phyloP scores from a whole-genome alignment of 345 rosid genomes.

The Salix exigua region DNA sequence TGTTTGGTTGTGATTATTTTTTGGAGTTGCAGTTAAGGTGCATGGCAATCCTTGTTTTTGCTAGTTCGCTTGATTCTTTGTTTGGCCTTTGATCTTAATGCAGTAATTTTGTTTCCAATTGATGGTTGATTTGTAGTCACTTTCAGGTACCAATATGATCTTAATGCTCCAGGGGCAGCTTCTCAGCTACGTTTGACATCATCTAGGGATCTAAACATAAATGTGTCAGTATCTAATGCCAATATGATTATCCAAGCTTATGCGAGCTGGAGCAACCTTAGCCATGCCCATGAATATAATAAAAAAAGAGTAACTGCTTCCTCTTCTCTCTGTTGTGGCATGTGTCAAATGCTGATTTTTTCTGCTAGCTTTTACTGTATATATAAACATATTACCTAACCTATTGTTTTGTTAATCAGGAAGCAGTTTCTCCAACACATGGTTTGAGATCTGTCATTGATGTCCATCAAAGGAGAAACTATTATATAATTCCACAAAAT shows the following conservation, averaged over 20 bases:
- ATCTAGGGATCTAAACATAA: conserved; percentile 73
- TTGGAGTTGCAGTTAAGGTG: neutral
- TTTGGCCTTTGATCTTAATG: neutral
- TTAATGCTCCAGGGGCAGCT: conserved; percentile 65
- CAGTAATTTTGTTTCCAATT: conserved; percentile 12
- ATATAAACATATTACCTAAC: conserved; percentile 10
- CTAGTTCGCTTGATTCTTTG: conserved; percentile 1
- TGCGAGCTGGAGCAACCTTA: conserved; percentile 90
- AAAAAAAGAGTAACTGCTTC: conserved; percentile 41
- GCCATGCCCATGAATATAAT: conserved; percentile 44
- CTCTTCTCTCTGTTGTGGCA: neutral
- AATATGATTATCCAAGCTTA: conserved; percentile 96
- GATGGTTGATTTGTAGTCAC: conserved; percentile 17
- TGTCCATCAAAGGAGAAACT: conserved; percentile 69
- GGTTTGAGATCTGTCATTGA: conserved; percentile 56
- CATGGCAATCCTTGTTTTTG: neutral
- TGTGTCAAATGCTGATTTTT: neutral
- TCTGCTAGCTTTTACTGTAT: neutral
- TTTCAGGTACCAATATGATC: conserved; percentile 81
- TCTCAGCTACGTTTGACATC: conserved; percentile 80
- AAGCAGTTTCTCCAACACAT: conserved; percentile 41
- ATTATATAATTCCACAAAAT: conserved; percentile 80
- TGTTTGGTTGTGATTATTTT: neutral
- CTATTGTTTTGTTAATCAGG: conserved; percentile 38
- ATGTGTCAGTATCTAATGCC: conserved; percentile 73